These are phyloP conservation scores for Meira miltonrushii DNA, from an alignment of 1,284 basidiomycete species.

Conservation along the genomic window DNA sequence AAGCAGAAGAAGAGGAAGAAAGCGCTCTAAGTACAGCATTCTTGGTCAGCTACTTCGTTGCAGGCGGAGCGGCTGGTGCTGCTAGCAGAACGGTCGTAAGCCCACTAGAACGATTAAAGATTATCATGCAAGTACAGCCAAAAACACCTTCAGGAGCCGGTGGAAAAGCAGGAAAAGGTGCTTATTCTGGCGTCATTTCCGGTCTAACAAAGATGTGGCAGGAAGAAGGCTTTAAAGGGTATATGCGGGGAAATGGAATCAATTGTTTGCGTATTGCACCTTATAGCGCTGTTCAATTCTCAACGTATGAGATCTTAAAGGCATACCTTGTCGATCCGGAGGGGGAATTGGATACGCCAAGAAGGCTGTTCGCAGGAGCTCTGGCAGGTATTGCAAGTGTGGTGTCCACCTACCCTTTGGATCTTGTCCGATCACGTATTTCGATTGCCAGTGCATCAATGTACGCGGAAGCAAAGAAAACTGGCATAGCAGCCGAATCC, in stretches of 20 bases:
- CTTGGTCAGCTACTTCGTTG: constrained; percentile 57
- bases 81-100: constrained; percentile 84
- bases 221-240: constrained; percentile 85
- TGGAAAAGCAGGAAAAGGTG: constrained; percentile 26
- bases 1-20: constrained; percentile 13
- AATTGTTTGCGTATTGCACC: constrained; percentile 82
- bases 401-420: constrained; percentile 84
- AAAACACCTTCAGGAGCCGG: constrained; percentile 11
- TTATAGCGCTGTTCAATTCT: constrained; percentile 81
- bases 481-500: constrained; percentile 8
- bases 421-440: constrained; percentile 83
- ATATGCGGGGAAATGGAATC: constrained; percentile 78
- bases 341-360: constrained; percentile 72
- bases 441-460: constrained; percentile 65
- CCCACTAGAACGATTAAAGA: constrained; percentile 85
- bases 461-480: constrained; percentile 32
- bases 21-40: constrained; percentile 24
- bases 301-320: constrained; percentile 79
- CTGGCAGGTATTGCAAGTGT: constrained; percentile 86
- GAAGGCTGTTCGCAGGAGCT: constrained; percentile 74
- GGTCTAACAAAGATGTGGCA: constrained; percentile 65
- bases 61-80: constrained; percentile 62
- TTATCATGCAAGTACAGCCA: constrained; percentile 67
- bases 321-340: constrained; percentile 39
- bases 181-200: constrained; percentile 44